phyloP scores from a whole-genome alignment of 768 basidiomycete genomes.

The Lactarius quietus region DNA sequence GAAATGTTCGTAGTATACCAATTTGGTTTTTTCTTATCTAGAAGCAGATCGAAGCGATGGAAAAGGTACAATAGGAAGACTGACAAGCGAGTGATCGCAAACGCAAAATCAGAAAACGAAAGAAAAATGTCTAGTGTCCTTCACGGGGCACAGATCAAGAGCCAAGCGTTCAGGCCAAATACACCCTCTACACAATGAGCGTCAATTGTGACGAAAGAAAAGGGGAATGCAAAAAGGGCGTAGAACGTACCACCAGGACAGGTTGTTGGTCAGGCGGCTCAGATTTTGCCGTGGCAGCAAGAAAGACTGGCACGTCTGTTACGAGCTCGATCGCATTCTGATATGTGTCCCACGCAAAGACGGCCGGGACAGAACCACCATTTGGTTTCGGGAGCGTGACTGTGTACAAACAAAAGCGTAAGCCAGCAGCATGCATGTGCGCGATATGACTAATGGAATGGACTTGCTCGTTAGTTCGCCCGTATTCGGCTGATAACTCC shows the following conservation, averaged over 20 bases:
- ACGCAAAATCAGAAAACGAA: not conserved
- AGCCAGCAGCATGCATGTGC: not conserved
- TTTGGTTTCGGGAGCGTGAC: not conserved
- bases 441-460: not conserved
- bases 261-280: not conserved
- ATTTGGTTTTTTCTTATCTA: not conserved
- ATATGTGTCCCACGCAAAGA: not conserved
- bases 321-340: constrained; percentile 2
- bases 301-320: not conserved
- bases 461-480: constrained; percentile 10
- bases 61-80: not conserved
- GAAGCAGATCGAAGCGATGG: not conserved
- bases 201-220: not conserved
- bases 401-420: not conserved
- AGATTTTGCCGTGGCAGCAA: not conserved
- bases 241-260: constrained; percentile 1
- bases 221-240: too few relatives aligned
- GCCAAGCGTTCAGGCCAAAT: not conserved
- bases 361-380: not conserved
- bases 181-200: constrained; percentile 7
- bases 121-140: not conserved
- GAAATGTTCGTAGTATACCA: not conserved
- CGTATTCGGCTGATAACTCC: not conserved
- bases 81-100: not conserved
- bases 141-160: not conserved